Conservation (phyloP, 1,284 basidiomycete genomes). For the Ustilago sp. region DNA sequence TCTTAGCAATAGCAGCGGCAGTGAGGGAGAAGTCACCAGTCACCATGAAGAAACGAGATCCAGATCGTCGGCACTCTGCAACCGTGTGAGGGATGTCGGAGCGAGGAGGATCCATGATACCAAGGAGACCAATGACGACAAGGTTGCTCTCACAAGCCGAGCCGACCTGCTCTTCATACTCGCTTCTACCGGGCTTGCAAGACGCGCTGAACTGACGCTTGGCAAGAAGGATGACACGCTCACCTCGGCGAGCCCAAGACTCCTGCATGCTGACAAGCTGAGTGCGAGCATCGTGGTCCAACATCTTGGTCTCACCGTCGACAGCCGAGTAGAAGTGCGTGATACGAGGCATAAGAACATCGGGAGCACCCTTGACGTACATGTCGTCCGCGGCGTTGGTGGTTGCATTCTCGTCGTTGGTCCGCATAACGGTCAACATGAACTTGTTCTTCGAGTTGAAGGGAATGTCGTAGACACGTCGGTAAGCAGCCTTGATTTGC, state of each 20-base stretch:
- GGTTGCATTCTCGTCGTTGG: constrained; percentile 67
- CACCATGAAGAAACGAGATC: constrained; percentile 78
- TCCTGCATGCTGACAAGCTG: constrained; percentile 42
- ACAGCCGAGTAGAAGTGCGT: constrained; percentile 33
- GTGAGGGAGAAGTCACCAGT: constrained; percentile 75
- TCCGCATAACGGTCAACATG: constrained; percentile 73
- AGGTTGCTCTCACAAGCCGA: constrained; percentile 71
- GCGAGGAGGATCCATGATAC: constrained; percentile 77
- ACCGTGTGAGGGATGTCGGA: constrained; percentile 75
- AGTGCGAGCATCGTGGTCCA: constrained; percentile 29
- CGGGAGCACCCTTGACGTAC: constrained; percentile 63
- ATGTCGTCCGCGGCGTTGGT: constrained; percentile 58
- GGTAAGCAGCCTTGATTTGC: constrained; percentile 68
- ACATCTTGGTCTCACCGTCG: constrained; percentile 30
- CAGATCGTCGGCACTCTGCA: constrained; percentile 74
- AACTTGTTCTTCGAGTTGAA: constrained; percentile 80
- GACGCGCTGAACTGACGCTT: constrained; percentile 65
- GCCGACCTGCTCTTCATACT: constrained; percentile 35
- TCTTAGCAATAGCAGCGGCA: constrained; percentile 75
- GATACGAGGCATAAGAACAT: constrained; percentile 71
- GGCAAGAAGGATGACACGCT: constrained; percentile 75
- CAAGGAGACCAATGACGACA: constrained; percentile 76
- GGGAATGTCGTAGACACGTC: constrained; percentile 70
- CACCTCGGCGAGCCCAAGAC: constrained; percentile 74
- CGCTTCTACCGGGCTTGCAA: constrained; percentile 30